A percentile compares a stretch with the other conserved stretches of the same genome.
Conservation (phyloP, 2,329 filamentous ascomycete genomes). For the Scleromitrula shiraiana region DNA sequence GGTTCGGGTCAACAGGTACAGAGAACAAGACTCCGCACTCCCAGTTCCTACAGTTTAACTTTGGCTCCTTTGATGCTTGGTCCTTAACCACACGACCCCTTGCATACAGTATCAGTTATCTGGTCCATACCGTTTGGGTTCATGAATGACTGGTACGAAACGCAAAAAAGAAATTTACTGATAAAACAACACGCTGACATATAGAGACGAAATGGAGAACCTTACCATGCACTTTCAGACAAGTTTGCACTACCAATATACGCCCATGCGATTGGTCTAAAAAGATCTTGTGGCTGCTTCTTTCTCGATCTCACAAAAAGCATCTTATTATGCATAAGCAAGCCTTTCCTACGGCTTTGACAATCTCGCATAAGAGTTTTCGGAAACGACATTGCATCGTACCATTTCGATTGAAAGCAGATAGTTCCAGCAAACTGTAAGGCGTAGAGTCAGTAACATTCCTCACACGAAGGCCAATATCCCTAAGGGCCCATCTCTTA, state of each 20-base stretch:
- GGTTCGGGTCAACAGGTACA: conserved; percentile 1
- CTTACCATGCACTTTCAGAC: conserved; percentile 86
- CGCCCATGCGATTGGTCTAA: conserved; percentile 52
- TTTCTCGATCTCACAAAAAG: conserved; percentile 39
- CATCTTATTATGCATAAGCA: conserved; percentile 87
- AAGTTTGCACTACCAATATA: conserved; percentile 90
- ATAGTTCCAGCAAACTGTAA: conserved; percentile 69
- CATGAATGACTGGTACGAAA: too few relatives aligned
- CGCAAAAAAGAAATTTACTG: too few relatives aligned
- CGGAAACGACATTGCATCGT: conserved; percentile 62
- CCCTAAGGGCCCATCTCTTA: conserved; percentile 33
- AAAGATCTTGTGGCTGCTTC: neutral
- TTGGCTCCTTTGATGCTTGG: conserved; percentile 55
- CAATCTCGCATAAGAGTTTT: conserved; percentile 65
- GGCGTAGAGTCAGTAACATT: neutral
- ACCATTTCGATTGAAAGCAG: conserved; percentile 66
- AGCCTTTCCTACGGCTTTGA: conserved; percentile 57
- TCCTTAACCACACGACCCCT: conserved; percentile 76
- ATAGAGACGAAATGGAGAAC: conserved; percentile 13
- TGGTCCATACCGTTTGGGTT: too few relatives aligned
- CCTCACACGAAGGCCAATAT: too few relatives aligned
- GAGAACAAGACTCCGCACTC: conserved; percentile 81
- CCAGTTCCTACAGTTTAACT: conserved; percentile 86
- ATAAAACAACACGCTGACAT: neutral
- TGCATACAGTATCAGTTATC: neutral